Base-by-base conservation (phyloP, 169 alveolate genomes). In the Besnoitia besnoiti region DNA sequence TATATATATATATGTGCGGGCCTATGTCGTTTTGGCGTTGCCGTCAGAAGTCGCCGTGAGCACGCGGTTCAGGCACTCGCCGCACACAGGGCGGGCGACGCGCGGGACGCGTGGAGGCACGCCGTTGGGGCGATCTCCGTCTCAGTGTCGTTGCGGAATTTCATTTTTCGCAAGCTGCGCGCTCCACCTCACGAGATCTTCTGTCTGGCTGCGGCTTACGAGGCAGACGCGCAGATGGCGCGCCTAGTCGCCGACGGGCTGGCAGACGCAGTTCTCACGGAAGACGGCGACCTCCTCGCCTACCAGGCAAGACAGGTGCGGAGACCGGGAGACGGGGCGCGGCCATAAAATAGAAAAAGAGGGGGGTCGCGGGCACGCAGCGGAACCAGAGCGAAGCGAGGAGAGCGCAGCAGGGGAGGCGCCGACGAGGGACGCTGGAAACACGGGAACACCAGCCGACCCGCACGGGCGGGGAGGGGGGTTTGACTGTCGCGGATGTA, bases 221-320 rank as follows among this genome's bases (percentile, higher is more conserved):
- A 55, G 27, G 67, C 67, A 55, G 67, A 55, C 30, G 67, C 67
- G 67, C 67, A 55, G 67, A 55, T 55, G 67, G 67, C 67, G 67
- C 12, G 67, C n/a, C 67, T 55, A 1, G 67, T 16, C 33, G 67
- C 67, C 4, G 67, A 55, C 27, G 67, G 67, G 33, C 30, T 55
- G 4, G 67, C 27, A 8, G 67, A 55, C 27, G 67, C 67, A 5
- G 67, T 55, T 21, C 67, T 55, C 67, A 55, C 67, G 67, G 67
- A 55, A n/a, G 67, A 55, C 67, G 67, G 67, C 67, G 67, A 55
- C 27, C 30, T 55, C 33, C 30, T 55, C 33, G 67, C 67, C 3
- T 55, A 55, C 67, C 67, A 55, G 67, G 67, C 67, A 19, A 21
- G 67, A 55, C 12, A 10, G 67, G 67, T 55, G 67, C n/a, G 67